These are phyloP conservation scores for Trametes coccinea DNA, from an alignment of 768 basidiomycete genomes.

Conservation along the genomic window DNA sequence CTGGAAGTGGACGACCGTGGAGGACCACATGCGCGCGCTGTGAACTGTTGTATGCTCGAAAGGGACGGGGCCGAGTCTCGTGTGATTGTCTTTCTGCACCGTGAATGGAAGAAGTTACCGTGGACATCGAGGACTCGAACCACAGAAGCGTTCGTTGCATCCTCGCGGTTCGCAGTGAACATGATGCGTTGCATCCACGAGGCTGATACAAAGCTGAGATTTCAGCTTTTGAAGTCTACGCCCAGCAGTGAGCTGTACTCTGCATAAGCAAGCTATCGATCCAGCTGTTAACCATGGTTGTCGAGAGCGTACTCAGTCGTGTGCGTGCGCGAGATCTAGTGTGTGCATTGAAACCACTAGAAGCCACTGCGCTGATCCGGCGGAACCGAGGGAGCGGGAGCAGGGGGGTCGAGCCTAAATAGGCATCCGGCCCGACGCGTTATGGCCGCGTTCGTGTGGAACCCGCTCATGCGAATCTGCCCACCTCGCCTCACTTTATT, in stretches of 20 bases:
- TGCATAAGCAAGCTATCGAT: too few species aligned
- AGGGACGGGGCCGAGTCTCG: neutral
- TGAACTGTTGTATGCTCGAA: neutral
- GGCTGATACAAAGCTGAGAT: too few species aligned
- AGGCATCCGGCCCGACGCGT: slow-evolving; percentile 5
- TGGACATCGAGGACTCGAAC: neutral
- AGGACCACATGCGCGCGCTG: slow-evolving; percentile 14
- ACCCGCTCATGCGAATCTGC: neutral
- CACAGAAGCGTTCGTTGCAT: neutral
- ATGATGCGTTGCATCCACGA: too few species aligned
- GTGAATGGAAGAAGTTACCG: slow-evolving; percentile 4
- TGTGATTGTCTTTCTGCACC: neutral
- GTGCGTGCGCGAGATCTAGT: too few species aligned
- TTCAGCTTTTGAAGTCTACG: too few species aligned
- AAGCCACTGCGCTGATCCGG: neutral
- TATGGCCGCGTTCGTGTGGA: neutral
- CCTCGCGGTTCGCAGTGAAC: neutral
- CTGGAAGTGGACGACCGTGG: slow-evolving; percentile 27
- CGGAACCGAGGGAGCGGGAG: neutral
- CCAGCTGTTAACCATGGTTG: too few species aligned
- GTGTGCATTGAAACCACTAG: too few species aligned
- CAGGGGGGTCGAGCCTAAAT: neutral
- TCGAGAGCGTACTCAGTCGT: too few species aligned
- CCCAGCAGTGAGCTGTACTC: too few species aligned
- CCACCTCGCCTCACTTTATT: slow-evolving; percentile 1